Percentiles rank a stretch among this genome's conserved stretches.
These are phyloP conservation scores for Sphagnum contortum DNA, from an alignment of 225 moss, liverwort and hornwort genomes.

Conservation along the genomic window DNA sequence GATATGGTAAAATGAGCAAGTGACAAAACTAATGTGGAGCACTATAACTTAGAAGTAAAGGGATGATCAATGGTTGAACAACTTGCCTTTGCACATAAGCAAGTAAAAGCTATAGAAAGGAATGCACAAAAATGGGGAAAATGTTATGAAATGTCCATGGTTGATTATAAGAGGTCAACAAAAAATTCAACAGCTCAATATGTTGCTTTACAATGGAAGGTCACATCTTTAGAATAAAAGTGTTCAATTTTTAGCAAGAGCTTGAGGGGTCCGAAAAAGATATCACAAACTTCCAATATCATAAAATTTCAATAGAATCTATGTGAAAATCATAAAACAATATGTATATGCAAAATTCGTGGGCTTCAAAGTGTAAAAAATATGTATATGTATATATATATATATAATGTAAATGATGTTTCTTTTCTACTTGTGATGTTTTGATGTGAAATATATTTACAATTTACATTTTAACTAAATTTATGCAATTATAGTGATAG, in stretches of 20 bases:
- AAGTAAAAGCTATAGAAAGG: constrained; percentile 59
- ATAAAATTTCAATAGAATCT: too few species aligned
- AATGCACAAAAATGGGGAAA: constrained; percentile 88
- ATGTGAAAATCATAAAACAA: too few species aligned
- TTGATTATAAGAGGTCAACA: constrained; percentile 43
- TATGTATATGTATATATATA: too few species aligned
- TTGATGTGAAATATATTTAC: too few species aligned
- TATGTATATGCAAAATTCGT: too few species aligned
- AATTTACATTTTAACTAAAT: too few species aligned
- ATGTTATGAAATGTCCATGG: constrained; percentile 55
- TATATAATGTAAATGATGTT: too few species aligned
- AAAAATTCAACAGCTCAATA: constrained; percentile 54
- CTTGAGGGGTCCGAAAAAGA: constrained; percentile 47
- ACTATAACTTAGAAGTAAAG: constrained; percentile 61
- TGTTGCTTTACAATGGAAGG: constrained; percentile 52
- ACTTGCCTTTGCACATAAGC: constrained; percentile 65
- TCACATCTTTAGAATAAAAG: constrained; percentile 54
- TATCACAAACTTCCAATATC: too few species aligned
- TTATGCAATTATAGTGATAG: too few species aligned
- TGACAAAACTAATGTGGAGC: constrained; percentile 61
- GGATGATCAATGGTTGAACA: constrained; percentile 65
- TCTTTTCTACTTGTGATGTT: too few species aligned
- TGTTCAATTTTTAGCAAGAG: constrained; percentile 19
- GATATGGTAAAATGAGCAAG: constrained; percentile 72
- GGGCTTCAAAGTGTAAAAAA: too few species aligned